Base-by-base conservation (phyloP, 2,329 filamentous ascomycete species). In the Myotisia sp. region DNA sequence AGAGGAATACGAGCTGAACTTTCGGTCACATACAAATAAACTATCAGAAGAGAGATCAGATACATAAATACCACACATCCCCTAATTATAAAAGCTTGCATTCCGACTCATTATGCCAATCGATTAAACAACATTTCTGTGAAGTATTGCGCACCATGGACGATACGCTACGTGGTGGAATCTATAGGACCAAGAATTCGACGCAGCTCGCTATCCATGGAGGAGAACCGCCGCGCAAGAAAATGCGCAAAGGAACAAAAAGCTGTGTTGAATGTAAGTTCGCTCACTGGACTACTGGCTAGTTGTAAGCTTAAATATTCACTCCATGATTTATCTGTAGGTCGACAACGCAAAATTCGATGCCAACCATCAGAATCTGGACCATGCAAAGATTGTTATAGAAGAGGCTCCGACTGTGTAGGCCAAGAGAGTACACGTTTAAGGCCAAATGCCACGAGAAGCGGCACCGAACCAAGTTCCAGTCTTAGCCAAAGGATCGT, bases 181-280 rank as follows among this genome's bases (percentile, higher is more conserved):
- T n/a, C n/a, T n/a, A n/a, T n/a, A n/a, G n/a, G n/a, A n/a, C n/a
- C 19, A 32, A 18, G 29, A 21, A 32, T 32, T 13, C 19, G 29
- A 9, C 29, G 16, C 29, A 22, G 29, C 29, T 21, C 17, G n/a
- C n/a, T n/a, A n/a, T n/a, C n/a, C n/a, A n/a, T n/a, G 38, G 57
- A 29, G 33, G 35, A 6, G 47, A 54, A 29, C 35, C 55, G 46
- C 47, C 55, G n/a, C 51, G 51, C 21, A 61, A 60, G 45, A 60
- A 51, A 40, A 60, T 62, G 55, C 47, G 58, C 28, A 62, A 61
- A 28, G 58, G 58, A 13, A 62, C 58, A 14, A 59, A 54, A 39
- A 60, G 57, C 39, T 62, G 58, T 44, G 44, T 48, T 31, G 58
- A 61, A 47, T 62, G 58, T 54, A 47, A 29, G 47, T 26, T 26